These are phyloP conservation scores for Abrus precatorius DNA, from an alignment of 306 rosid genomes.

Conservation along the genomic window DNA sequence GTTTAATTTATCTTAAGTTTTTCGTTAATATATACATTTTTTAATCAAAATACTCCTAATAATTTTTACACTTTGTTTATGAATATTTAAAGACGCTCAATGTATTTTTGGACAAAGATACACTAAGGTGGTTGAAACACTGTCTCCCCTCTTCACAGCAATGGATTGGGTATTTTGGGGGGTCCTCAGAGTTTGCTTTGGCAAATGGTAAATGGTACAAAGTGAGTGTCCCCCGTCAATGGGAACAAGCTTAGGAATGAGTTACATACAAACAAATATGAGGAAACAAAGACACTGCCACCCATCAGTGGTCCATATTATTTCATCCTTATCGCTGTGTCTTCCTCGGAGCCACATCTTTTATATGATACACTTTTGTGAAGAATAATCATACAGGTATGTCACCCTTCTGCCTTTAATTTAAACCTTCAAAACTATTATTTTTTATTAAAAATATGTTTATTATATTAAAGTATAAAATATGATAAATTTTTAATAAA, in stretches of 20 bases:
- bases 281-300: conserved; percentile 5
- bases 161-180: conserved; percentile 11
- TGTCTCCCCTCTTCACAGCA: conserved; percentile 28
- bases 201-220: background rate
- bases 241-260: conserved; percentile 11
- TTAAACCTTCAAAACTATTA: no score
- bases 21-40: no score
- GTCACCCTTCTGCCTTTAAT: no score
- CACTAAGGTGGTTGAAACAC: background rate
- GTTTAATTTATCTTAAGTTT: no score
- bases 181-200: background rate
- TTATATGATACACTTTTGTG: background rate
- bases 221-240: conserved; percentile 26
- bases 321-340: background rate
- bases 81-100: no score
- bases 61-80: no score
- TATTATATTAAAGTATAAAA: no score
- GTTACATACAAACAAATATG: conserved; percentile 32
- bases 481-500: no score
- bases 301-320: background rate
- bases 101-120: no score
- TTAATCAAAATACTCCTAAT: no score
- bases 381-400: no score
- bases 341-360: conserved; percentile 36
- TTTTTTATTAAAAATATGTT: no score